phyloP scores from a whole-genome alignment of 345 rosid species.

The Brassica incana region DNA sequence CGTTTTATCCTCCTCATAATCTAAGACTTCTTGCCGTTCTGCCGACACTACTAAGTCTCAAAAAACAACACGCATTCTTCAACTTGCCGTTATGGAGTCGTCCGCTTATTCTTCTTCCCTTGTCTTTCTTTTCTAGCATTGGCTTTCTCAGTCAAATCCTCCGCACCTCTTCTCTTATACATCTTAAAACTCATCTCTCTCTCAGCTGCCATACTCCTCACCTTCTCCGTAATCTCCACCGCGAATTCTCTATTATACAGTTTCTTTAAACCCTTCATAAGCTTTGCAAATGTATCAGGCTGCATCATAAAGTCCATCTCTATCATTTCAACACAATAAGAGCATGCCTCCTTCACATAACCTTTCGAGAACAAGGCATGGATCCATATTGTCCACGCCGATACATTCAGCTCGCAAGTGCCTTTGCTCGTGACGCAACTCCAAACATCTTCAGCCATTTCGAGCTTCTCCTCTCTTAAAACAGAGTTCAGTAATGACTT shows the following conservation, averaged over 20 bases:
- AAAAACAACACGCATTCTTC: slow-evolving; percentile 19
- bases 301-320: slow-evolving; percentile 82
- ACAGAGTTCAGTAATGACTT: slow-evolving; percentile 65
- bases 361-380: slow-evolving; percentile 82
- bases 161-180: slow-evolving; percentile 90
- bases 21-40: slow-evolving; percentile 28
- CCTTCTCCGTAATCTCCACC: slow-evolving; percentile 86
- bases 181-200: slow-evolving; percentile 78
- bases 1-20: neutral
- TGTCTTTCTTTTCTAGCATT: slow-evolving; percentile 55
- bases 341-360: slow-evolving; percentile 84
- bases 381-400: slow-evolving; percentile 92
- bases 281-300: slow-evolving; percentile 85
- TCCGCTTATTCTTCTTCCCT: slow-evolving; percentile 57
- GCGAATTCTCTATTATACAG: slow-evolving; percentile 75
- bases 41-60: slow-evolving; percentile 18
- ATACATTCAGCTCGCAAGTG: slow-evolving; percentile 60
- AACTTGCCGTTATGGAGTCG: slow-evolving; percentile 33
- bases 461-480: slow-evolving; percentile 72
- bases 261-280: slow-evolving; percentile 77
- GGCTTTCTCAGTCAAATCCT: slow-evolving; percentile 62
- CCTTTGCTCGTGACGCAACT: slow-evolving; percentile 63
- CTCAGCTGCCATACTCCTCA: slow-evolving; percentile 86
- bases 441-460: slow-evolving; percentile 85
- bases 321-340: slow-evolving; percentile 88